phyloP scores from a whole-genome alignment of 371 early-diverging fungal genomes.

The Cokeromyces recurvatus region DNA sequence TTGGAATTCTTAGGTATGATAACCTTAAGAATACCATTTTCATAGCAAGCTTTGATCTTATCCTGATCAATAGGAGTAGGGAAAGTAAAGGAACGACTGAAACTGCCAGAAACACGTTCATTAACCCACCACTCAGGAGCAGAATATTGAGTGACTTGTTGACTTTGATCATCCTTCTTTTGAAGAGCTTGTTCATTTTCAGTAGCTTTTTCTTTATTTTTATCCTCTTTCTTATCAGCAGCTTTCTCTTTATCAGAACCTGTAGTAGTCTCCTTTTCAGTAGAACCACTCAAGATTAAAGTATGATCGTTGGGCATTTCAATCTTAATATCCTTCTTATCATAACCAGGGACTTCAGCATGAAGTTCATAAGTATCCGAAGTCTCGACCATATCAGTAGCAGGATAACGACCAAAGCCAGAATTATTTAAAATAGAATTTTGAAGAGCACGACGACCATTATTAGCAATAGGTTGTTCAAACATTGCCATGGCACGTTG shows the following conservation, averaged over 20 bases:
- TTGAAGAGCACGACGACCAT: not conserved
- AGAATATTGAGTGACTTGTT: not conserved
- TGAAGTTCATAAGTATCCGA: constrained; percentile 16
- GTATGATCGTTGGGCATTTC: constrained; percentile 20
- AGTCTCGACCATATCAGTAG: constrained; percentile 19
- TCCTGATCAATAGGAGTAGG: constrained; percentile 14
- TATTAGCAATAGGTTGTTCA: not conserved
- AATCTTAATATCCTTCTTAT: constrained; percentile 21
- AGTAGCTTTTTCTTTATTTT: not conserved
- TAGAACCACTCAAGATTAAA: constrained; percentile 14
- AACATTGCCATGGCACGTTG: constrained; percentile 17
- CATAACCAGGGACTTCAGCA: constrained; percentile 22
- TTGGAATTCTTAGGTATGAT: constrained; percentile 13
- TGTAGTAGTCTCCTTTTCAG: not conserved
- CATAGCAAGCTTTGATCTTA: constrained; percentile 18
- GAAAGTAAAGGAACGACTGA: constrained; percentile 19
- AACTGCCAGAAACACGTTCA: constrained; percentile 14
- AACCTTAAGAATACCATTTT: constrained; percentile 24
- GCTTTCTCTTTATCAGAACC: not conserved
- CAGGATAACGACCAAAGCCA: constrained; percentile 1
- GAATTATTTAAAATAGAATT: not conserved
- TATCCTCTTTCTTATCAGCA: not conserved
- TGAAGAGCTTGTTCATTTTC: not conserved
- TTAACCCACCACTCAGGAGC: constrained; percentile 10
- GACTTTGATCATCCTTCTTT: not conserved